Evolutionary conservation across 768 basidiomycete genomes (phyloP).

Genomic region (Chalciporus pseudorubinellus): DNA sequence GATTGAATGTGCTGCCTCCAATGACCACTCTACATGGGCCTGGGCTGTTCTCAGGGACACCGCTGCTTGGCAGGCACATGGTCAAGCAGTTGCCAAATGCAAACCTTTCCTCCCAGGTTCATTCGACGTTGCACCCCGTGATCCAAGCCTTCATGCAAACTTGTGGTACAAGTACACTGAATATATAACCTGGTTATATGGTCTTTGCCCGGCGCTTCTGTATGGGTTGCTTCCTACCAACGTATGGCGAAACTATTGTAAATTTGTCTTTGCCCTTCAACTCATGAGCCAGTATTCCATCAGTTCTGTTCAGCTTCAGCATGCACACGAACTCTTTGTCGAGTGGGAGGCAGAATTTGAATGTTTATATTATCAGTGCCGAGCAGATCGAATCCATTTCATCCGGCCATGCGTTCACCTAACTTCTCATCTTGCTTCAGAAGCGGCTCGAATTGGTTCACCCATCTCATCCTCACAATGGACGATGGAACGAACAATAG

Average conservation of each 20-base stretch:
- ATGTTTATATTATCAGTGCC: not conserved
- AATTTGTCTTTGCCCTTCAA: not conserved
- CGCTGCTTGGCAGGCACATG: too few species aligned
- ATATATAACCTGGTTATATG: slow-evolving; percentile 2
- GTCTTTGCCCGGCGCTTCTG: not conserved
- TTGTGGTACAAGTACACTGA: not conserved
- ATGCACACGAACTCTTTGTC: not conserved
- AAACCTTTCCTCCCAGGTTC: slow-evolving; percentile 16
- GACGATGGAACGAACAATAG: slow-evolving; percentile 2
- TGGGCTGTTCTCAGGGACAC: too few species aligned
- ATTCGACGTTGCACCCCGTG: slow-evolving; percentile 21
- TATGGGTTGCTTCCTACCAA: not conserved
- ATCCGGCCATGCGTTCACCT: not conserved
- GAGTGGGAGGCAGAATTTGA: not conserved
- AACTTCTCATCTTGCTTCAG: not conserved
- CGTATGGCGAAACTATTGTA: slow-evolving; percentile 12
- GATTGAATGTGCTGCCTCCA: too few species aligned
- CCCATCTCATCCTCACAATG: not conserved
- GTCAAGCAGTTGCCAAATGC: slow-evolving; percentile 19
- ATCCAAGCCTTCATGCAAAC: too few species aligned
- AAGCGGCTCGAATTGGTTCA: not conserved
- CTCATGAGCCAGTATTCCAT: too few species aligned
- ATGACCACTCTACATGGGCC: too few species aligned
- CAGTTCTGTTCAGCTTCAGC: not conserved
- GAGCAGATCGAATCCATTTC: not conserved